Conservation (phyloP, 495 filamentous ascomycete genomes). For the Penicillium argentinense region DNA sequence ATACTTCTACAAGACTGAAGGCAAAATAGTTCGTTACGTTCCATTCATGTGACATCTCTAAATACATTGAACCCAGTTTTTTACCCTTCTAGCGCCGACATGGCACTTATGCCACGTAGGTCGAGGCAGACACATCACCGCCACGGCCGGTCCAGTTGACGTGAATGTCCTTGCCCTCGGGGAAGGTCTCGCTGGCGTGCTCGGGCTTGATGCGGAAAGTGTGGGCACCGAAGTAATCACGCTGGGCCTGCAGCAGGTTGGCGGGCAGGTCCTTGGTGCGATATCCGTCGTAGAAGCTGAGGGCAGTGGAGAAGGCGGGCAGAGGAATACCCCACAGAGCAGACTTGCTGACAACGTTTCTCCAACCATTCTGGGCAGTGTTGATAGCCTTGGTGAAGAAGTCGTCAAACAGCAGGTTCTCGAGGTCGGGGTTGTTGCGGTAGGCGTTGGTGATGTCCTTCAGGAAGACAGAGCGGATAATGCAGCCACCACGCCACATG, state of each 20-base stretch:
- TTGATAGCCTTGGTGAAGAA: conserved; percentile 99
- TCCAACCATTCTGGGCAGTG: conserved; percentile 93
- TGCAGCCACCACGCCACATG: conserved; percentile 99
- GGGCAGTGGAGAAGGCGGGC: conserved; percentile 92
- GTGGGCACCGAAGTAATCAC: conserved; percentile 99
- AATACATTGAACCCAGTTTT: conserved; percentile 33
- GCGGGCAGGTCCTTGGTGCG: conserved; percentile 92
- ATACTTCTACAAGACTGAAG: neutral
- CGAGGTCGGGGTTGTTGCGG: conserved; percentile 89
- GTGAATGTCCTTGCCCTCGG: conserved; percentile 86
- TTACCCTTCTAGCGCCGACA: conserved; percentile 19
- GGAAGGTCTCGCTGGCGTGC: conserved; percentile 77
- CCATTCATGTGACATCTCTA: conserved; percentile 33
- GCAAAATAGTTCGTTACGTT: conserved; percentile 26
- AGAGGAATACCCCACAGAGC: conserved; percentile 92
- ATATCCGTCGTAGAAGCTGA: conserved; percentile 98
- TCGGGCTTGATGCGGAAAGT: conserved; percentile 98
- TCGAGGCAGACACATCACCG: conserved; percentile 94
- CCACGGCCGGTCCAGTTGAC: conserved; percentile 99
- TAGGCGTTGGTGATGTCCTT: conserved; percentile 99
- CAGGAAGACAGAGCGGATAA: conserved; percentile 99
- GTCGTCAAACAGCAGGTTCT: conserved; percentile 97
- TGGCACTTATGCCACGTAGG: conserved; percentile 82
- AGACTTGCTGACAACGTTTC: conserved; percentile 88
- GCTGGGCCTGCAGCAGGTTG: conserved; percentile 96